Conservation (phyloP, 2,329 filamentous ascomycete species). For the Fonsecaea monophora region DNA sequence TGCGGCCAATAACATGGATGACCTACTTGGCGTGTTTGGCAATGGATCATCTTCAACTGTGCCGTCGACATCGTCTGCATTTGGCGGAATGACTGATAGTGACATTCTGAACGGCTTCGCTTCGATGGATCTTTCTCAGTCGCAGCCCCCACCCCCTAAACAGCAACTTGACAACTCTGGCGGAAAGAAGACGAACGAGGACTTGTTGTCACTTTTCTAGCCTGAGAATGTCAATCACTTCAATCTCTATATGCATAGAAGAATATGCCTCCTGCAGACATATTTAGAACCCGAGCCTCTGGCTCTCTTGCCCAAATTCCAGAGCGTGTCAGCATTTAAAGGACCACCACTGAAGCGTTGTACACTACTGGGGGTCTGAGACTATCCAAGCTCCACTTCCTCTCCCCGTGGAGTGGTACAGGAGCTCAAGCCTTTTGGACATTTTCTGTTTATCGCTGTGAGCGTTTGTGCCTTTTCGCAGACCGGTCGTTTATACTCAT, state of each 20-base stretch:
- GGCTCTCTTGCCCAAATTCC: neutral
- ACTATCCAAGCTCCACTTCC: neutral
- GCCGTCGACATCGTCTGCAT: slow-evolving; percentile 43
- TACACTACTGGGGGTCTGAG: neutral
- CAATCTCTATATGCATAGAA: slow-evolving; percentile 6
- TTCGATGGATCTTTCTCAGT: slow-evolving; percentile 74
- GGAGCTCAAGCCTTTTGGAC: neutral
- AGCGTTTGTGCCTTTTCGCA: neutral
- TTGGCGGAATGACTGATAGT: slow-evolving; percentile 44
- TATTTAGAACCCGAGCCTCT: neutral
- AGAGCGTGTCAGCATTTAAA: neutral
- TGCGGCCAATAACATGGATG: slow-evolving; percentile 69
- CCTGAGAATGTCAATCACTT: neutral
- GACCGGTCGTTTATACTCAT: neutral
- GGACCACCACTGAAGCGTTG: neutral
- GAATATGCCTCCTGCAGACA: neutral
- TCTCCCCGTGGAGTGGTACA: neutral
- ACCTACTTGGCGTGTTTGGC: slow-evolving; percentile 77
- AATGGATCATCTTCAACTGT: slow-evolving; percentile 49
- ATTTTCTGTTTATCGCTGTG: neutral
- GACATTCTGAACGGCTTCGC: slow-evolving; percentile 84
- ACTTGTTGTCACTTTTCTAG: slow-evolving; percentile 66
- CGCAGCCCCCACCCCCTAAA: slow-evolving; percentile 59
- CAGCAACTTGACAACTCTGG: slow-evolving; percentile 41
- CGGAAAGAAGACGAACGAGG: slow-evolving; percentile 66